These are phyloP conservation scores for Entomortierella beljakovae DNA, from an alignment of 192 early-diverging fungal genomes.

Conservation along the genomic window DNA sequence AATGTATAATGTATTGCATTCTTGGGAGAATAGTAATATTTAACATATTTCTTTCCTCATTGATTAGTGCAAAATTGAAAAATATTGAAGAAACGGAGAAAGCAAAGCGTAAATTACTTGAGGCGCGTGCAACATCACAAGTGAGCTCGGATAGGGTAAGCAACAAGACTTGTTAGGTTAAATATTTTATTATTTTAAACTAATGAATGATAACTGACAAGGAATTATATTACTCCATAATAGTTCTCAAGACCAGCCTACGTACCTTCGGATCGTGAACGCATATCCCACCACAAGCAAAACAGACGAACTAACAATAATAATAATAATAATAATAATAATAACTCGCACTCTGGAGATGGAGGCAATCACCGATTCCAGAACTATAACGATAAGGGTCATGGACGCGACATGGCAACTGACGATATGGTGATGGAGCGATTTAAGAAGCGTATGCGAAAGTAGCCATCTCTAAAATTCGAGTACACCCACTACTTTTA, in stretches of 20 bases:
- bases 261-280: constrained; percentile 26
- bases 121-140: constrained; percentile 46
- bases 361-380: constrained; percentile 51
- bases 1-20: background rate
- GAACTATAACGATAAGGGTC: constrained; percentile 37
- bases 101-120: constrained; percentile 73
- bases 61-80: constrained; percentile 63
- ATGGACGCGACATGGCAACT: constrained; percentile 81
- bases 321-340: constrained; percentile 39
- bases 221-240: background rate
- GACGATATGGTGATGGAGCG: constrained; percentile 86
- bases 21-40: background rate
- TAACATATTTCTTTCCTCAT: background rate
- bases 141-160: constrained; percentile 34
- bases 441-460: constrained; percentile 88
- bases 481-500: no score
- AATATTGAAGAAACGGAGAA: constrained; percentile 88
- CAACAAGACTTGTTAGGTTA: background rate
- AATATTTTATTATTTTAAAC: no score
- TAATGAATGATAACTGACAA: no score
- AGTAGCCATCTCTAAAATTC: constrained; percentile 26
- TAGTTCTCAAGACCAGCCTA: constrained; percentile 30
- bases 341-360: background rate
- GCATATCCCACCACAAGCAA: constrained; percentile 48
- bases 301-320: constrained; percentile 36